A percentile compares a stretch with the other conserved stretches of the same genome.
Conservation (phyloP, 1,284 basidiomycete species). For the Heterobasidion irregulare region DNA sequence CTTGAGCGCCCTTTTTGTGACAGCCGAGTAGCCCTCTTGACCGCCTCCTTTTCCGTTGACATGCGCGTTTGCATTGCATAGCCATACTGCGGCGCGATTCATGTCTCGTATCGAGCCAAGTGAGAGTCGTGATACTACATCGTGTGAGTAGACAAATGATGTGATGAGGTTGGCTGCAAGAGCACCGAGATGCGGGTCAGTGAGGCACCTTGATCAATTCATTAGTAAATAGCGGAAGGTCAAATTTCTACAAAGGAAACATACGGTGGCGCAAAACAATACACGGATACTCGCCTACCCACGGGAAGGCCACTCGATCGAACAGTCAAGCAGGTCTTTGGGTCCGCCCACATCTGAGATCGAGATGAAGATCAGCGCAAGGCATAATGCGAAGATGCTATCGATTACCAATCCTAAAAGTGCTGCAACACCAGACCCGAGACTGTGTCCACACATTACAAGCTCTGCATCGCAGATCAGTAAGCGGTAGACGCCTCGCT, state of each 20-base stretch:
- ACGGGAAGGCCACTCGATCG: conserved; percentile 62
- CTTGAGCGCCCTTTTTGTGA: conserved; percentile 50
- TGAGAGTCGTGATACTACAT: conserved; percentile 72
- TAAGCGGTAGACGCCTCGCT: neutral
- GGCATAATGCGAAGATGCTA: conserved; percentile 1
- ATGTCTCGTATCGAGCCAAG: conserved; percentile 74
- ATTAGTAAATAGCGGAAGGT: neutral
- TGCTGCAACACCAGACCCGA: conserved; percentile 81
- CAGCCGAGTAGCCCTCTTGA: conserved; percentile 45
- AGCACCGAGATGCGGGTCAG: conserved; percentile 45
- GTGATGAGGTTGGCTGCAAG: conserved; percentile 55
- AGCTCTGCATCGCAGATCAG: conserved; percentile 37
- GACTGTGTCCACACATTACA: conserved; percentile 76
- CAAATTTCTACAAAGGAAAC: conserved; percentile 14
- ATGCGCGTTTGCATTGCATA: conserved; percentile 60
- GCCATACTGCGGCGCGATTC: conserved; percentile 66
- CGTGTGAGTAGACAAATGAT: conserved; percentile 77
- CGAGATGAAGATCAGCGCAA: neutral
- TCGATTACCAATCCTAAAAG: conserved; percentile 60
- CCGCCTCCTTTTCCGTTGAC: conserved; percentile 3
- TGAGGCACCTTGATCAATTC: conserved; percentile 39
- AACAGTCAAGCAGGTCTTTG: conserved; percentile 66
- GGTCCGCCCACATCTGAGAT: conserved; percentile 76
- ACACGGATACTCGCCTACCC: conserved; percentile 62
- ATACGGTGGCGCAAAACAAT: conserved; percentile 76